phyloP scores from a whole-genome alignment of 2,329 filamentous ascomycete species.

The Pestalotiopsis sp. region DNA sequence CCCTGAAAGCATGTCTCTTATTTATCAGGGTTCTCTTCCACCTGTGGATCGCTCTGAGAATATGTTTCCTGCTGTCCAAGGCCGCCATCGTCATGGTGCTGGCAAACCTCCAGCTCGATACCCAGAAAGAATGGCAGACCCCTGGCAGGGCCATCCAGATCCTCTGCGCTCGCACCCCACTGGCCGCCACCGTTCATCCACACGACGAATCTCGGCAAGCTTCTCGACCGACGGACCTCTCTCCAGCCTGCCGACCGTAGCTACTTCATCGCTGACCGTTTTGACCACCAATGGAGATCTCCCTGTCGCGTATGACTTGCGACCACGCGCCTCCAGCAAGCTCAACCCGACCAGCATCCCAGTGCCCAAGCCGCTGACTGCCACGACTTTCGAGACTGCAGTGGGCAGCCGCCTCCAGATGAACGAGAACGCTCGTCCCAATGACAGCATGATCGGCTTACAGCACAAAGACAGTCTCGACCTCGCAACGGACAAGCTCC shows the following conservation, averaged over 20 bases:
- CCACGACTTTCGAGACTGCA: slow-evolving; percentile 18
- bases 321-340: slow-evolving; percentile 2
- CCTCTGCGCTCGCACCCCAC: slow-evolving; percentile 10
- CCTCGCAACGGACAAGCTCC: slow-evolving; percentile 10
- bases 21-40: neutral
- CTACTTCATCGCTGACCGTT: slow-evolving; percentile 23
- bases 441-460: slow-evolving; percentile 14
- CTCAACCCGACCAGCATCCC: slow-evolving; percentile 13
- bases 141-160: slow-evolving; percentile 6
- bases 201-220: slow-evolving; percentile 26
- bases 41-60: neutral
- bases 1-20: slow-evolving; percentile 2
- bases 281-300: slow-evolving; percentile 23
- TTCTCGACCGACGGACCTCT: slow-evolving; percentile 21
- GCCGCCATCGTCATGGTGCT: no score
- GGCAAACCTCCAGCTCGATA: neutral
- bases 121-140: neutral
- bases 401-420: slow-evolving; percentile 10
- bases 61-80: no score
- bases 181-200: slow-evolving; percentile 17
- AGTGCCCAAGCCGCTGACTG: slow-evolving; percentile 16
- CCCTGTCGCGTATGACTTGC: neutral
- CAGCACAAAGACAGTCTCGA: slow-evolving; percentile 19
- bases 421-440: slow-evolving; percentile 29
- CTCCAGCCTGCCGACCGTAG: slow-evolving; percentile 23